phyloP scores from a whole-genome alignment of 176 grass and related monocot species.

The Triticum urartu region DNA sequence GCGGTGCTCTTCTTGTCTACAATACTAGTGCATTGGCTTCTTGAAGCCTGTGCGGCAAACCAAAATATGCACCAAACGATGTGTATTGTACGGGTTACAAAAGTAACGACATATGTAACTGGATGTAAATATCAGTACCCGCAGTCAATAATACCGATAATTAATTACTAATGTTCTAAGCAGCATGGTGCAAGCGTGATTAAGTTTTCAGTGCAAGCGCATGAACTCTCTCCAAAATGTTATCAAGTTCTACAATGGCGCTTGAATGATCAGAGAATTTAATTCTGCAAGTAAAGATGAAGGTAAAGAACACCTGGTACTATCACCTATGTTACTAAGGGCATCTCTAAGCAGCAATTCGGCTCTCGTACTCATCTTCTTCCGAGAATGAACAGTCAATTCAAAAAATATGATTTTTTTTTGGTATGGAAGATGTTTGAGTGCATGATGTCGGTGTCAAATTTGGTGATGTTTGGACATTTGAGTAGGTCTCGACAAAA shows the following conservation, averaged over 20 bases:
- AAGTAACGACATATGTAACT: background rate
- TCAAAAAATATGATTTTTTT: no score
- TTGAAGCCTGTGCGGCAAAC: conserved; percentile 23
- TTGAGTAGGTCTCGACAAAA: no score
- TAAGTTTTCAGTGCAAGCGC: background rate
- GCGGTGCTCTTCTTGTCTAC: conserved; percentile 82
- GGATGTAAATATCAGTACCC: background rate
- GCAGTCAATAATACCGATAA: background rate
- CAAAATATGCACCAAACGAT: background rate
- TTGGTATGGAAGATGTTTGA: no score
- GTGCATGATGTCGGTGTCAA: no score
- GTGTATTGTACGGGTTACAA: background rate
- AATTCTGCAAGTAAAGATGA: background rate
- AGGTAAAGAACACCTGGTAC: background rate
- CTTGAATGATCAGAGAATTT: background rate
- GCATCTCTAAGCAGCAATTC: no score
- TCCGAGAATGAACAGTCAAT: no score
- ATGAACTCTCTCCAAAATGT: background rate
- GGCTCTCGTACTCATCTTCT: no score
- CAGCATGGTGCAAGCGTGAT: background rate
- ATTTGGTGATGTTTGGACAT: no score
- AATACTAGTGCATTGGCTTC: conserved; percentile 72
- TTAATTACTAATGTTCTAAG: background rate
- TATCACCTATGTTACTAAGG: no score
- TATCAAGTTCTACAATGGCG: background rate